Conservation (phyloP, 2,329 filamentous ascomycete genomes). For the Calonectria honghensis region DNA sequence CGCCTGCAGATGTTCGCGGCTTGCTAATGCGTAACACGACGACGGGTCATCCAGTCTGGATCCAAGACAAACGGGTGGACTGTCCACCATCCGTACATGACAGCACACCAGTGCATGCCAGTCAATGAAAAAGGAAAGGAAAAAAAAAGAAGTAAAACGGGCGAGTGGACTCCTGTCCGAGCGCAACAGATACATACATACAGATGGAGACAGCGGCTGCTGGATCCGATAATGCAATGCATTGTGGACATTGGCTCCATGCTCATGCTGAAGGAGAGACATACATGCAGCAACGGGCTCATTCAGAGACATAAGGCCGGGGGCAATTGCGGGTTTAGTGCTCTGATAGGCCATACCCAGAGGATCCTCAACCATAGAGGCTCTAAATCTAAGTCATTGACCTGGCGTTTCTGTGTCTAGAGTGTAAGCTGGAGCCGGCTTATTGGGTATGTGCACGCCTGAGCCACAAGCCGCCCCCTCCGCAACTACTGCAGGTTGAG, state of each 20-base stretch:
- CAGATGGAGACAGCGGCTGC: slow-evolving; percentile 14
- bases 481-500: slow-evolving; percentile 32
- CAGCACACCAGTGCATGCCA: neutral
- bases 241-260: slow-evolving; percentile 20
- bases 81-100: slow-evolving; percentile 3
- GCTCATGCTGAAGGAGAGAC: slow-evolving; percentile 23
- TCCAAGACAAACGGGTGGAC: slow-evolving; percentile 22
- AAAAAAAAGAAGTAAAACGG: slow-evolving; percentile 17
- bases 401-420: slow-evolving; percentile 2
- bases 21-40: slow-evolving; percentile 33
- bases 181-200: slow-evolving; percentile 35
- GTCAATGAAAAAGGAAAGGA: neutral
- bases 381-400: slow-evolving; percentile 18
- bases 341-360: neutral
- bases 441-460: slow-evolving; percentile 22
- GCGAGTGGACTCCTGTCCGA: slow-evolving; percentile 48
- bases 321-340: neutral
- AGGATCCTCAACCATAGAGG: neutral
- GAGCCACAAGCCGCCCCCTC: slow-evolving; percentile 30
- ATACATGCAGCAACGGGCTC: neutral
- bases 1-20: slow-evolving; percentile 29
- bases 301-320: slow-evolving; percentile 22
- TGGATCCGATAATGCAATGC: slow-evolving; percentile 25
- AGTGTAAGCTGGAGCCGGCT: slow-evolving; percentile 2
- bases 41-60: slow-evolving; percentile 22